Evolutionary conservation across 2,329 filamentous ascomycete species (phyloP).

Genomic region (Penicillium sp.): DNA sequence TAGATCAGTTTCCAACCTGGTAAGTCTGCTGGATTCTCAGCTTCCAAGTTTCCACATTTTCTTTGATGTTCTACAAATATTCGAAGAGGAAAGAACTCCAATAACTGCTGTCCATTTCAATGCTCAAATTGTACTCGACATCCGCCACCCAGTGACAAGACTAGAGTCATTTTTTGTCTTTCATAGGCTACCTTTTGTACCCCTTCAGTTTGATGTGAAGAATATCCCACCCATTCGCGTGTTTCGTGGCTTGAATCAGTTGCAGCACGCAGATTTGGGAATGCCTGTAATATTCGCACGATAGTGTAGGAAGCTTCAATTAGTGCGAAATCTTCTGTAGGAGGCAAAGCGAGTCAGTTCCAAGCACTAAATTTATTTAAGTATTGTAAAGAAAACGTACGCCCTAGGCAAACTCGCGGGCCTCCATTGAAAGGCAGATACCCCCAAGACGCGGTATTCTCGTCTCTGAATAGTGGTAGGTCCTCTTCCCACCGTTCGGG

Average conservation of each 20-base stretch:
- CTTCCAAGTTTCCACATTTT: too few species aligned
- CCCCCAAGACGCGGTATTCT: conserved; percentile 47
- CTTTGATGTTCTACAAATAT: not conserved
- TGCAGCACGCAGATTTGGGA: not conserved
- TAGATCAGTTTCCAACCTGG: too few species aligned
- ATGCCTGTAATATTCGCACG: not conserved
- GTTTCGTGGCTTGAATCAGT: not conserved
- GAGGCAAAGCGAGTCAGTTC: conserved; percentile 10
- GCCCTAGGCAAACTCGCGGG: conserved; percentile 24
- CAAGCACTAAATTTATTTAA: not conserved
- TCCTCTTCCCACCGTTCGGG: conserved; percentile 44
- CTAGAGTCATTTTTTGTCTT: not conserved
- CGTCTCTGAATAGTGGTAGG: not conserved
- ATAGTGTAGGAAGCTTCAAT: conserved; percentile 2
- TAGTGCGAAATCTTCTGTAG: not conserved
- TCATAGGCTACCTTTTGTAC: not conserved
- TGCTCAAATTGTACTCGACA: not conserved
- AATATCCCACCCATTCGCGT: not conserved
- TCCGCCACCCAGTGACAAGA: not conserved
- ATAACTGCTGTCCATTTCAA: not conserved
- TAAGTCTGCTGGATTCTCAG: too few species aligned
- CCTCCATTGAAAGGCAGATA: conserved; percentile 27
- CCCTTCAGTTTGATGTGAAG: not conserved
- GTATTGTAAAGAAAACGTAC: not conserved
- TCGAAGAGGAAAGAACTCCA: not conserved